Evolutionary conservation across 2,329 filamentous ascomycete genomes (phyloP).

Genomic region (Tolypocladium endophyticum): DNA sequence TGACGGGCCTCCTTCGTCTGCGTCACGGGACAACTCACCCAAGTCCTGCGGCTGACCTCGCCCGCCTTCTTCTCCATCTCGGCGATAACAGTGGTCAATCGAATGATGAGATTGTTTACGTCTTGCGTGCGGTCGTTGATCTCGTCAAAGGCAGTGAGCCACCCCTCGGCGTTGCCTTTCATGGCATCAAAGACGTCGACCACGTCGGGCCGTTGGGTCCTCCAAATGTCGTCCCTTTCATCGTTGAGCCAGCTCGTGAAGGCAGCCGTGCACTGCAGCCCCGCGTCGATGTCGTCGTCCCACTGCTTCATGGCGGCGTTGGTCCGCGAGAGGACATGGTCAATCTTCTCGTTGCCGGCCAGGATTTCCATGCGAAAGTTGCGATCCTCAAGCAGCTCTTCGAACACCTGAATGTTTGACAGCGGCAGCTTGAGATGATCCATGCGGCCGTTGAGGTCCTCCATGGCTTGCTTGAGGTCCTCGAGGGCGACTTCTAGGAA

Average conservation of each 20-base stretch:
- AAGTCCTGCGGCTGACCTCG: constrained; percentile 67
- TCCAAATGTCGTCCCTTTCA: constrained; percentile 51
- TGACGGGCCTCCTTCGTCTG: background rate
- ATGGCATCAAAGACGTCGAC: constrained; percentile 76
- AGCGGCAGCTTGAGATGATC: constrained; percentile 74
- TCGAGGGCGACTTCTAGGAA: constrained; percentile 81
- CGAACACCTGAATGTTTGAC: constrained; percentile 71
- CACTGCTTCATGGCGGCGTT: constrained; percentile 65
- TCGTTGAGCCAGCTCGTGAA: constrained; percentile 65
- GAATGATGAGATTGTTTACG: constrained; percentile 58
- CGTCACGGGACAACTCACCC: constrained; percentile 38
- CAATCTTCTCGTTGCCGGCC: constrained; percentile 81
- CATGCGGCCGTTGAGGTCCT: constrained; percentile 72
- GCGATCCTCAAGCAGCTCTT: constrained; percentile 77
- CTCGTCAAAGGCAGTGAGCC: constrained; percentile 70
- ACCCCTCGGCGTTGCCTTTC: constrained; percentile 86
- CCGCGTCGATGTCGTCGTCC: constrained; percentile 68
- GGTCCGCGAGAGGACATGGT: constrained; percentile 77
- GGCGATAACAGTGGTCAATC: constrained; percentile 65
- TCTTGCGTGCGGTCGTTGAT: constrained; percentile 63
- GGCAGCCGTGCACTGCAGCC: constrained; percentile 63
- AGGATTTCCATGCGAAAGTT: constrained; percentile 74
- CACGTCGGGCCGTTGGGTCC: constrained; percentile 50
- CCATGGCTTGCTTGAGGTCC: constrained; percentile 67
- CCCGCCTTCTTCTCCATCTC: constrained; percentile 83